A percentile compares a stretch with the other conserved stretches of the same genome.
Conservation (phyloP, 495 filamentous ascomycete genomes). For the Xylaria curta region DNA sequence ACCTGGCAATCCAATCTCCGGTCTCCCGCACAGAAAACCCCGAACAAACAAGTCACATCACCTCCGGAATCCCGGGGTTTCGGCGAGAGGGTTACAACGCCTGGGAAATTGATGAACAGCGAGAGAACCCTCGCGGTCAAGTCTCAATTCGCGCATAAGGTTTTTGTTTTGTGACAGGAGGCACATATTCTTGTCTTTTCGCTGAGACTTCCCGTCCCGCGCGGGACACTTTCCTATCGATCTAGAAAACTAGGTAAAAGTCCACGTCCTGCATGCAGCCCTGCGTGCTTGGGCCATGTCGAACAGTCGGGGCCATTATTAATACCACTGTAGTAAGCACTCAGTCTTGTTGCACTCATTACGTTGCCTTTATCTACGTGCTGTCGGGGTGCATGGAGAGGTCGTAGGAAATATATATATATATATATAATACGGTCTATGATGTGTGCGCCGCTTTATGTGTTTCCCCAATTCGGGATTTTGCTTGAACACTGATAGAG, state of each 20-base stretch:
- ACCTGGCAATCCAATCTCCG: neutral
- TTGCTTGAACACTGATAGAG: neutral
- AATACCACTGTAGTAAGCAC: neutral
- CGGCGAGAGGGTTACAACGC: neutral
- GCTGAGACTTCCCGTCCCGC: neutral
- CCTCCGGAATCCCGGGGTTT: conserved; percentile 4
- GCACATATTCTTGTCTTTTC: neutral
- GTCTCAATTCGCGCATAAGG: neutral
- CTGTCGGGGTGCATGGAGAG: neutral
- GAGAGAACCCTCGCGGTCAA: neutral
- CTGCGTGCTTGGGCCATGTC: neutral
- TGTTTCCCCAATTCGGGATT: no score
- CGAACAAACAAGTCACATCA: neutral
- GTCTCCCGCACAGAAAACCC: neutral
- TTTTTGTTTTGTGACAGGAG: neutral
- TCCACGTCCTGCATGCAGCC: conserved; percentile 1
- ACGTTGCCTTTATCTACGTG: neutral
- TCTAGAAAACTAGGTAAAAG: neutral
- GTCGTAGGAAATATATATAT: neutral
- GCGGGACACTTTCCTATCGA: neutral
- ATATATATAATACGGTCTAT: neutral
- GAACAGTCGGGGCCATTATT: neutral
- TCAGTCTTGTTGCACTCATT: neutral
- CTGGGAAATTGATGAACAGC: neutral
- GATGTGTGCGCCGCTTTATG: no score